Evolutionary conservation across 805 yeast species (phyloP), one percentile per base, ranked within the genome.

Genomic region (Nakazawaea holstii): DNA sequence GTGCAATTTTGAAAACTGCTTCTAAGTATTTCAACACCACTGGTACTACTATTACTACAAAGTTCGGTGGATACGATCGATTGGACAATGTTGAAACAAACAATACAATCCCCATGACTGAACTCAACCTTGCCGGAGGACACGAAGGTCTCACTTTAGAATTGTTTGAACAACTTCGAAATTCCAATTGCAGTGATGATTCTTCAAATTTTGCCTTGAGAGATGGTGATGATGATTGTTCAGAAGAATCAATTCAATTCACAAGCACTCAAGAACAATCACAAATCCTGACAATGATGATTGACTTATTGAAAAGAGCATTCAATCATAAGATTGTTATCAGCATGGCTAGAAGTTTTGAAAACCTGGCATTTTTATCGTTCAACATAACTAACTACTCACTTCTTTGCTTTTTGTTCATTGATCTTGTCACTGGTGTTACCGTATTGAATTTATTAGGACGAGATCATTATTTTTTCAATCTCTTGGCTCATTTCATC

Each of bases 401-500:
- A 14, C 65, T 87, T 60, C 74, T 89, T 42, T 65, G 80, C 41
- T 81, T 72, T 55, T 76, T 82, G 44, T 68, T 81, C 46, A 69
- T 77, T 27, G 81, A 87, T 58, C 57, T 83, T 14, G 64, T 70
- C 45, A 68, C 74, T 11, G 82, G 81, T 46, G 59, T 81, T 29
- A 87, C 89, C 6, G 82, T 85, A 6, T 85, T 87, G 39, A 77
- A 76, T 45, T 60, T 83, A 37, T 64, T 90, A 57, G 98, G 96
- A 35, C 67, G 77, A 64, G 91, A 80, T 3, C 59, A 56, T 10
- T 70, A 70, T 20, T 83, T 91, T 11, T 92, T 88, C 69, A 89
- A 88, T 56, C 65, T 92, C 44, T 73, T 92, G 49, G 99, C 99
- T 1, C 99, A 92, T 66, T 88, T 89, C 75, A 92, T 92, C 64